A percentile compares a stretch with the other conserved stretches of the same genome.
These are phyloP conservation scores for Linum usitatissimum DNA, from an alignment of 345 rosid species.

Conservation along the genomic window DNA sequence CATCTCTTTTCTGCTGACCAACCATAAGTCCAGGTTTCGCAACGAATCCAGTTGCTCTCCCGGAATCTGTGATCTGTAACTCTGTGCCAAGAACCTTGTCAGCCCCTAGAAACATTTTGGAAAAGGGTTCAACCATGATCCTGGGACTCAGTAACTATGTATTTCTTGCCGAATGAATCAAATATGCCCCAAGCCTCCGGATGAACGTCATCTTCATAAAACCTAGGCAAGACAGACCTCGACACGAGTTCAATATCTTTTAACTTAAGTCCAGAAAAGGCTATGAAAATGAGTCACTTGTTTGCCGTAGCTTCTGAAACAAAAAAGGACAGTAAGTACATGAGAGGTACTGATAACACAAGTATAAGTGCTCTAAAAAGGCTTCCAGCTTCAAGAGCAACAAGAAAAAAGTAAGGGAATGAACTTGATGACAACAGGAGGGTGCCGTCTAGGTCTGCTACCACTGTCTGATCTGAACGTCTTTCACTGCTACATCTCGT, in stretches of 20 bases:
- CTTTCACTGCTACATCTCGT: background rate
- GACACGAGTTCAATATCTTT: conserved; percentile 2
- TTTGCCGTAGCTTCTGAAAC: background rate
- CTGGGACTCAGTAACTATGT: background rate
- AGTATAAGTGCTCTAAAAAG: background rate
- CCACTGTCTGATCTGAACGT: background rate
- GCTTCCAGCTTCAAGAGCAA: conserved; percentile 5
- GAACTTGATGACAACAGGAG: conserved; percentile 1
- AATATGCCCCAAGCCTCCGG: background rate
- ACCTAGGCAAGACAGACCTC: conserved; percentile 1
- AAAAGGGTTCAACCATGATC: conserved; percentile 3
- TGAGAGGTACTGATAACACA: background rate
- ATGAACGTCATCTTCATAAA: conserved; percentile 1
- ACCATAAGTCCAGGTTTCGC: conserved; percentile 1
- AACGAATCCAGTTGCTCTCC: conserved; percentile 4
- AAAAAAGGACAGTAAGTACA: background rate
- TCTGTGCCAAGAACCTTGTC: conserved; percentile 6
- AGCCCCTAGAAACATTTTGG: conserved; percentile 1
- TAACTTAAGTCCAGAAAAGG: background rate
- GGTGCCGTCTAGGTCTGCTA: conserved; percentile 2
- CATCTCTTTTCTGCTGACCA: background rate
- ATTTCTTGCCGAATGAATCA: background rate
- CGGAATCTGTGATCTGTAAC: background rate
- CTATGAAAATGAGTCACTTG: background rate
- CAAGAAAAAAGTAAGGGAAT: conserved; percentile 2